Evolutionary conservation across 31 red algal genomes (phyloP).

Genomic region (Odonthalia washingtoniensis): DNA sequence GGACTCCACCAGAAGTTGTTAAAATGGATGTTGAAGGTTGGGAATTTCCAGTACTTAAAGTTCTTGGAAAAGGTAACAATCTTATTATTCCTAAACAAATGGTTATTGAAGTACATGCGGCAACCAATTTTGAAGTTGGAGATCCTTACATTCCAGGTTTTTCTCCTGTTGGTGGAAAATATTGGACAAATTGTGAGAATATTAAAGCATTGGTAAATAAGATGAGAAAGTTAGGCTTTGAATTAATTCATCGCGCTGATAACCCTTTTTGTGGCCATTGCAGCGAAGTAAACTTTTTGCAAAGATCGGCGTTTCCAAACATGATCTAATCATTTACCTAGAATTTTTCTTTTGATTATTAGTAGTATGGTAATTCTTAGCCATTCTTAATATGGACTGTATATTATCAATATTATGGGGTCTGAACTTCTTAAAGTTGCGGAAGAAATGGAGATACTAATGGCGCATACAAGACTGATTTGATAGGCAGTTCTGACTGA

Average conservation of each 20-base stretch:
- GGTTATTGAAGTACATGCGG: slow-evolving; percentile 44
- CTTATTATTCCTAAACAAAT: slow-evolving; percentile 26
- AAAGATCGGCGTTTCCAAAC: no score
- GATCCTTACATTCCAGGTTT: background rate
- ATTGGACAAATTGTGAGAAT: no score
- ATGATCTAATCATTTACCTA: no score
- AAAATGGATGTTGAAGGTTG: slow-evolving; percentile 51
- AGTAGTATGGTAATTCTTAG: no score
- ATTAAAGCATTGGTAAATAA: no score
- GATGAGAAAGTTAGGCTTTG: slow-evolving; percentile 70
- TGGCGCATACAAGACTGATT: no score
- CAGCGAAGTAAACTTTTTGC: background rate
- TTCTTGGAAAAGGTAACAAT: slow-evolving; percentile 8
- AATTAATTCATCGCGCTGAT: slow-evolving; percentile 69
- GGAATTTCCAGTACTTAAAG: slow-evolving; percentile 1
- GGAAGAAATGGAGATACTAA: no score
- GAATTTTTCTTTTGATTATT: no score
- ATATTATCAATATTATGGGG: no score
- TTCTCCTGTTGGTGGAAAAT: background rate
- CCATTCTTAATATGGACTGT: no score
- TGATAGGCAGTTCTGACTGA: no score
- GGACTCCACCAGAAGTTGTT: background rate
- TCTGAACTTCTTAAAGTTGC: no score
- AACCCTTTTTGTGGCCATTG: background rate
- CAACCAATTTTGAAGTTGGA: background rate